Evolutionary conservation across 768 basidiomycete genomes (phyloP), one percentile per base, ranked within the genome.

Genomic region (Trichaptum fuscoviolaceum): DNA sequence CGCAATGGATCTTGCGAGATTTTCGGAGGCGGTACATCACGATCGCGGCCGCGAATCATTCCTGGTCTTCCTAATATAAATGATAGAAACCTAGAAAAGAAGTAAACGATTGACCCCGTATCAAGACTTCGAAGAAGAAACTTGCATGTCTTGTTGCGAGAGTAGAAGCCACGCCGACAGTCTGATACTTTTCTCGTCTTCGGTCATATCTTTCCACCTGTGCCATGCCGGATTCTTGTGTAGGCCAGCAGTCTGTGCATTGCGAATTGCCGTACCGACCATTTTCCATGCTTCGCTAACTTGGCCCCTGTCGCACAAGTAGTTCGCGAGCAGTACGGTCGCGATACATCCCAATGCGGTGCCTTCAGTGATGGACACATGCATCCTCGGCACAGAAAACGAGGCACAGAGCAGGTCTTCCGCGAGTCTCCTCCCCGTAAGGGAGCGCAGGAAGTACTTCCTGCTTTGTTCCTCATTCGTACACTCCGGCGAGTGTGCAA

Each of bases 291-390:
- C 71, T 52, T 74, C 84, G 68, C 83, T 84, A 24, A 82, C 77
- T 42, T 79, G 78, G 9, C 84, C 84, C 27, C 79, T 73, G 64
- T 82, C 80, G 0, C 81, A 77, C 20, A 85, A 78, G 68, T 81
- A 84, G 64, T 77, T 77, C 30, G 78, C 79, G 25, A 84, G 75
- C 35, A 85, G 70, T 1, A 79, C 80, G 5, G 80, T 77, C 0
- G 83, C 83, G 36, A 85, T 72, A 67, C 82, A 84, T 7, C 78
- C 77, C 9, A 84, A 73, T 0, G 82, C 79, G 1, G 80, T 80
- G 10, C 83, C 84, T 65, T 84, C 81, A 12, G 79, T 77, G 15
- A 78, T 78, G 23, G 67, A 58, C 52, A n/a, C 24, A 17, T 35
- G n/a, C 65, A 66, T 27, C 27, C 25, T 23, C 9, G 42, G 18